Evolutionary conservation across 2,329 filamentous ascomycete species (phyloP).

Genomic region (Sclerotinia borealis): DNA sequence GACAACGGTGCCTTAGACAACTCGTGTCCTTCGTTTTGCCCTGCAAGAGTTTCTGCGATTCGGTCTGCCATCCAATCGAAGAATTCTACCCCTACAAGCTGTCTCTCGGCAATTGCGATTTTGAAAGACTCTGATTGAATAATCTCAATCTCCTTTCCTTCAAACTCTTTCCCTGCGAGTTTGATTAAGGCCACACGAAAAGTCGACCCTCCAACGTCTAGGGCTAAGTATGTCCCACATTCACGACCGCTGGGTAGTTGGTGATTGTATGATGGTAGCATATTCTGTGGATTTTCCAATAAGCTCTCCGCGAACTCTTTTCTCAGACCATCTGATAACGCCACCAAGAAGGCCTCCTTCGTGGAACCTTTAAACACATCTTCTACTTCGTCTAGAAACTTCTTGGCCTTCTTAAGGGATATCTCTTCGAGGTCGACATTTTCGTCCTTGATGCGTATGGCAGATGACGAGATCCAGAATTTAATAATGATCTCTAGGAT

Average conservation of each 20-base stretch:
- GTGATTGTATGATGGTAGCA: constrained; percentile 62
- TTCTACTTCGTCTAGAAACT: constrained; percentile 54
- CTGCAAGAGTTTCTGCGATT: constrained; percentile 50
- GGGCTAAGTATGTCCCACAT: constrained; percentile 52
- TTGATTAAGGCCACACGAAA: constrained; percentile 59
- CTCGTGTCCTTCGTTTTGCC: constrained; percentile 37
- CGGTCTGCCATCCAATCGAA: constrained; percentile 63
- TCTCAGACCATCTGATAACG: constrained; percentile 46
- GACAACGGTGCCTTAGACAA: constrained; percentile 40
- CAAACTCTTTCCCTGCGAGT: constrained; percentile 42
- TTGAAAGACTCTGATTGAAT: constrained; percentile 49
- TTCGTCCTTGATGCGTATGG: constrained; percentile 21
- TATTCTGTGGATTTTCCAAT: constrained; percentile 48
- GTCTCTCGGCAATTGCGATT: constrained; percentile 51
- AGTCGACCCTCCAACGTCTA: constrained; percentile 66
- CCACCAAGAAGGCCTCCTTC: constrained; percentile 36
- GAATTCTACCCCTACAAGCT: constrained; percentile 52
- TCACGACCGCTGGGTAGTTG: constrained; percentile 56
- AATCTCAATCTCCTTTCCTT: constrained; percentile 43
- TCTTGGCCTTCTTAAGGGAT: constrained; percentile 23
- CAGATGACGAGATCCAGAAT: constrained; percentile 41
- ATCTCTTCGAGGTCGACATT: constrained; percentile 19
- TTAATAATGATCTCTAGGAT: constrained; percentile 51
- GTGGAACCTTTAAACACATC: constrained; percentile 44
- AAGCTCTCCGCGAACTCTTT: constrained; percentile 50